Conservation (phyloP, 2,329 filamentous ascomycete species). For the Catunica adiposa region DNA sequence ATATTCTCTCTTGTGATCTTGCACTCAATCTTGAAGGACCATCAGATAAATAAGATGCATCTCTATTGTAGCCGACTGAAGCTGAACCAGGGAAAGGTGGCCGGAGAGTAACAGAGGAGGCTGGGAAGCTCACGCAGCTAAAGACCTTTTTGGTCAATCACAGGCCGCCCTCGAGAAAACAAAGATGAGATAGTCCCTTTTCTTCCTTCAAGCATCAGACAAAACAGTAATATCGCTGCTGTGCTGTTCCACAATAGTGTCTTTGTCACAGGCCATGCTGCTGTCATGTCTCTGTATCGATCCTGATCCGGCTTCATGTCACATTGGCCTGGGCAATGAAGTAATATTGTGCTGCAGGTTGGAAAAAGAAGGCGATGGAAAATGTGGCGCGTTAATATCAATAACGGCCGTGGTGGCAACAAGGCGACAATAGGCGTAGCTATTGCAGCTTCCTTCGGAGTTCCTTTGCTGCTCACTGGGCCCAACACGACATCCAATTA, state of each 20-base stretch:
- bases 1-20: too few species aligned
- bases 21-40: too few species aligned
- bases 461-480: background rate
- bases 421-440: background rate
- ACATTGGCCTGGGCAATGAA: background rate
- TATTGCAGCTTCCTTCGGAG: conserved; percentile 1
- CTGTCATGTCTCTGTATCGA: background rate
- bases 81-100: background rate
- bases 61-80: background rate
- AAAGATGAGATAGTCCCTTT: background rate
- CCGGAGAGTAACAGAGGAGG: conserved; percentile 7
- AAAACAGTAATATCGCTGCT: background rate
- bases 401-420: background rate
- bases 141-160: background rate
- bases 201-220: background rate
- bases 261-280: background rate
- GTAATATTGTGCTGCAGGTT: background rate
- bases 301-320: background rate
- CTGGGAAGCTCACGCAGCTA: conserved; percentile 3
- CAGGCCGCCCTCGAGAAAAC: background rate
- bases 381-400: background rate
- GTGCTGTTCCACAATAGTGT: background rate
- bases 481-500: background rate
- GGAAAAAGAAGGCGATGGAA: conserved; percentile 1
- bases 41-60: background rate